Evolutionary conservation across 1,139 yeast species (phyloP).

Genomic region (Meyerozyma elateridarum): DNA sequence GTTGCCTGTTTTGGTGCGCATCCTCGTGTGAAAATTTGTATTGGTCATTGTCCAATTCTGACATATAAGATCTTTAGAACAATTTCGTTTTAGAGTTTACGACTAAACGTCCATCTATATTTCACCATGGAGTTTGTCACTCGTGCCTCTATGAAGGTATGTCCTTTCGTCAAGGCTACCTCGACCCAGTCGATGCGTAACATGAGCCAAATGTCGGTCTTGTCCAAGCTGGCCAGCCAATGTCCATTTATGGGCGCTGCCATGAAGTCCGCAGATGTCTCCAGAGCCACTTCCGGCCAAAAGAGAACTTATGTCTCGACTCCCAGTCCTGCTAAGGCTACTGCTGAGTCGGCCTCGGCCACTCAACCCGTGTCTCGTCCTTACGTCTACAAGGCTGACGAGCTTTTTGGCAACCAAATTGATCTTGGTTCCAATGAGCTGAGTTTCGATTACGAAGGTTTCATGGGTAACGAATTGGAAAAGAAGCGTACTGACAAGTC

Average conservation of each 20-base stretch:
- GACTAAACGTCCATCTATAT: too few species aligned
- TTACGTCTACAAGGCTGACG: conserved; percentile 28
- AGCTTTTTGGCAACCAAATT: conserved; percentile 25
- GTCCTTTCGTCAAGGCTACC: conserved; percentile 80
- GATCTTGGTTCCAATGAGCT: conserved; percentile 36
- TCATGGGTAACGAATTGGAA: conserved; percentile 57
- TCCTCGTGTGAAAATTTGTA: too few species aligned
- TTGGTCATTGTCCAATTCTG: too few species aligned
- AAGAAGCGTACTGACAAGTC: conserved; percentile 84
- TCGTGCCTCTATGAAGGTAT: conserved; percentile 70
- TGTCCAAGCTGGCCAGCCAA: conserved; percentile 60
- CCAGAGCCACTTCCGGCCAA: too few species aligned
- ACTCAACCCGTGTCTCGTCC: conserved; percentile 25
- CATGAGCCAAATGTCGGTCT: conserved; percentile 37
- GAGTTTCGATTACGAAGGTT: conserved; percentile 61
- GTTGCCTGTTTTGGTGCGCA: too few species aligned
- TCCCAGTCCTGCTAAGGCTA: conserved; percentile 47
- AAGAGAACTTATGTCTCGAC: conserved; percentile 52
- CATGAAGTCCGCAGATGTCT: conserved; percentile 36
- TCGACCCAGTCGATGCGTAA: conserved; percentile 58
- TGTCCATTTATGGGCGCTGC: conserved; percentile 93
- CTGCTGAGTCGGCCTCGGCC: conserved; percentile 32
- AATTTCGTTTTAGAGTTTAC: too few species aligned
- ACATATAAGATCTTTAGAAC: too few species aligned
- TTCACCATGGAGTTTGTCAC: conserved; percentile 69